Evolutionary conservation across 805 yeast species (phyloP), one percentile per base, ranked within the genome.

Genomic region (Teunomyces gatunensis): DNA sequence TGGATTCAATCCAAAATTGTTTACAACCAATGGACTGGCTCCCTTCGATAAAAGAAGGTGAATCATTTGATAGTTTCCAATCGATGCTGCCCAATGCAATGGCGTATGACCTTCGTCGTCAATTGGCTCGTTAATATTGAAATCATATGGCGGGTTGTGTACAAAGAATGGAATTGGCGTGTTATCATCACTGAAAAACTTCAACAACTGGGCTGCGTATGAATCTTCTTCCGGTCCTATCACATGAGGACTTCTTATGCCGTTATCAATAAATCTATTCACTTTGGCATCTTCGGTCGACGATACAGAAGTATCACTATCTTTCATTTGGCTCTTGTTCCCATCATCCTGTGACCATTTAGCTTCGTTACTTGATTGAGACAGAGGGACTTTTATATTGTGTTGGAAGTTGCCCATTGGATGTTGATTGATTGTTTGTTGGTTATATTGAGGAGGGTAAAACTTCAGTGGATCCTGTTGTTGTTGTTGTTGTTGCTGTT

Each of bases 21-120:
- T 77, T 47, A 80, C 78, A 21, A 66, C 74, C 39, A 73, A 57
- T 13, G 77, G 71, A 66, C 84, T 79, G 2, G 96, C 94, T 4
- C 96, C 96, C 34, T 85, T 81, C 25, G 82, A 74, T 27, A 89
- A 68, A 36, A 94, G 74, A 11, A 90, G 78, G 54, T 86, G 94
- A 47, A 89, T 83, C 67, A 91, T 83, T 41, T 78, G 79, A 29
- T 85, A 67, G 61, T 85, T 88, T 3, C 98, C 99, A 80, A 94
- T 89, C 0, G 98, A 87, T 50, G 97, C 89, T 0, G 98, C 96
- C 97, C 98, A 94, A 67, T 94, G 99, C 55, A 94, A 83, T 1
- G 96, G 86, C 0, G 97, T 87, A 61, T 94, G 95, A 1, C 96
- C 95, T 60, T 94, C 97, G 49, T 88, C 91, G 63, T 94, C 99